A percentile compares a stretch with the other conserved stretches of the same genome.
phyloP scores from a whole-genome alignment of 345 rosid species.

The Salix arbutifolia region DNA sequence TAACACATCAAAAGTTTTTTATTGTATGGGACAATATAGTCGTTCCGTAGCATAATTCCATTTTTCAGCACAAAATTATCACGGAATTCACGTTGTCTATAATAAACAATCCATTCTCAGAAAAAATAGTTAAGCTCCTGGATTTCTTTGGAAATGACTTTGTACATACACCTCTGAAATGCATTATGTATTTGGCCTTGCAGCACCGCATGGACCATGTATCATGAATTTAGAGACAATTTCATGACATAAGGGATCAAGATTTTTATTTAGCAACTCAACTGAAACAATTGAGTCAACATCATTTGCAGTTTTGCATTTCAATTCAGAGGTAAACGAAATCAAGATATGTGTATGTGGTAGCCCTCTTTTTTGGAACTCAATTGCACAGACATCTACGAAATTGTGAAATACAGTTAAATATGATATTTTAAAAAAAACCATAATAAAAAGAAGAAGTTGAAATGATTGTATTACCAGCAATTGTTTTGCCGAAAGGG shows the following conservation, averaged over 20 bases:
- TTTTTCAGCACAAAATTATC: not conserved
- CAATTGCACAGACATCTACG: not conserved
- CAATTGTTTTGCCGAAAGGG: no score
- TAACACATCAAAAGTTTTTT: not conserved
- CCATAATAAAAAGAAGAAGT: no score
- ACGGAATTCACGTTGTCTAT: not conserved
- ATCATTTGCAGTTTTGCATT: rapidly evolving
- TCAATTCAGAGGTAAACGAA: not conserved
- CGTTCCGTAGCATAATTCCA: not conserved
- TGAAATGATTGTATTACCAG: no score
- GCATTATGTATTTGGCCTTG: not conserved
- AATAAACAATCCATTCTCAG: not conserved
- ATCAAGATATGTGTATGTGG: not conserved
- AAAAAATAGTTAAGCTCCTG: not conserved
- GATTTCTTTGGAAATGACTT: not conserved
- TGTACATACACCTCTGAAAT: not conserved
- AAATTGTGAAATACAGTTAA: no score
- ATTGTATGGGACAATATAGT: not conserved
- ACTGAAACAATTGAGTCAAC: not conserved
- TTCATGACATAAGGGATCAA: not conserved
- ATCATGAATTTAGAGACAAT: not conserved
- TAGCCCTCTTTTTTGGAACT: not conserved
- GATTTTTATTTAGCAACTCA: not conserved
- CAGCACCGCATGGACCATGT: not conserved
- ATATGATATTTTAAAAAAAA: no score